These are phyloP conservation scores for Candida oleophila DNA, from an alignment of 805 yeast genomes.

Conservation along the genomic window DNA sequence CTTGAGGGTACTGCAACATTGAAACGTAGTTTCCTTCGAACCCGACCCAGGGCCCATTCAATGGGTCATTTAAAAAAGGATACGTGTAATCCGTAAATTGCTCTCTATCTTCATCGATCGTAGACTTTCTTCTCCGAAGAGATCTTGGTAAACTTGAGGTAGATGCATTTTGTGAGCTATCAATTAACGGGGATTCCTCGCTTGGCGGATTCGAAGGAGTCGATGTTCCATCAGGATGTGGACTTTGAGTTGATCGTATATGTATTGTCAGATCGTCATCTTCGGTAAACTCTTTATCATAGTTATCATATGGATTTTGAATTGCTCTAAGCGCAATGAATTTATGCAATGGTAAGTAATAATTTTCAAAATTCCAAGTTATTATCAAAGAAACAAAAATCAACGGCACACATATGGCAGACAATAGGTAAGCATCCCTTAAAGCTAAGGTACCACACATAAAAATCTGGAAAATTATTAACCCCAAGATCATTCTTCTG, in stretches of 20 bases:
- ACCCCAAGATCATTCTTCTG: conserved; percentile 53
- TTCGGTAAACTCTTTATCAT: conserved; percentile 43
- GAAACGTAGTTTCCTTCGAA: conserved; percentile 52
- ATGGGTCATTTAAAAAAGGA: conserved; percentile 45
- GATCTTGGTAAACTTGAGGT: not conserved
- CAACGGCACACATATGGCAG: conserved; percentile 50
- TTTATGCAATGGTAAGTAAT: conserved; percentile 51
- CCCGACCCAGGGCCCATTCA: conserved; percentile 59
- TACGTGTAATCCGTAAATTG: conserved; percentile 48
- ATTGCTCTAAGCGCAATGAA: conserved; percentile 63
- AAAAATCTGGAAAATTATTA: conserved; percentile 56
- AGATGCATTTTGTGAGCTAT: not conserved
- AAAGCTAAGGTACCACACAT: conserved; percentile 65
- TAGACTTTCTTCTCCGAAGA: conserved; percentile 41
- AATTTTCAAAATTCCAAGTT: conserved; percentile 50
- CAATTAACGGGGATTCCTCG: not conserved
- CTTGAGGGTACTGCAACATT: conserved; percentile 30
- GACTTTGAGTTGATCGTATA: not conserved
- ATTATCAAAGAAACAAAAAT: conserved; percentile 46
- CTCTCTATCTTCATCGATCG: conserved; percentile 59
- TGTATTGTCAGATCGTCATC: conserved; percentile 17
- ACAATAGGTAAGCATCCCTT: conserved; percentile 53
- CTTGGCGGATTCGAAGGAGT: not conserved
- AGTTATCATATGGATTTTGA: conserved; percentile 36
- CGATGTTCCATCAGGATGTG: not conserved